phyloP scores from a whole-genome alignment of 805 yeast genomes.

The Cyberlindnera amylophila region DNA sequence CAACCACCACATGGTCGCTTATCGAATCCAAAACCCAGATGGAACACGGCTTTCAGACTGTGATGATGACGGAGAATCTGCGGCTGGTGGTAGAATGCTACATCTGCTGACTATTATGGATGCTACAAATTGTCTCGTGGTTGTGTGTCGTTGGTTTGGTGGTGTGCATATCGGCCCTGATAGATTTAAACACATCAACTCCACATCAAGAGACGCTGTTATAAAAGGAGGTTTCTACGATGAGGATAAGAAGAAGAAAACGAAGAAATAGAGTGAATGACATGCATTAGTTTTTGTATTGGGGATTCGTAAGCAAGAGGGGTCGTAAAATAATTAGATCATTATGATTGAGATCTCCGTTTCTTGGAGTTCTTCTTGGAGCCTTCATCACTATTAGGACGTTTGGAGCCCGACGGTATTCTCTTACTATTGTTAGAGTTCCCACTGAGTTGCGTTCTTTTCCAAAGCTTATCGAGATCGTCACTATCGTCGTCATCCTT shows the following conservation, averaged over 20 bases:
- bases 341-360: slow-evolving; percentile 18
- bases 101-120: slow-evolving; percentile 75
- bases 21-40: slow-evolving; percentile 56
- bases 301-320: not conserved
- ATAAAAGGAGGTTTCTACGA: slow-evolving; percentile 51
- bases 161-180: slow-evolving; percentile 92
- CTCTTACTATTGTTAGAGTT: slow-evolving; percentile 4
- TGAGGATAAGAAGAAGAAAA: slow-evolving; percentile 22
- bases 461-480: slow-evolving; percentile 24
- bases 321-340: not conserved
- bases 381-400: slow-evolving; percentile 12
- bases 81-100: slow-evolving; percentile 86
- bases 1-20: slow-evolving; percentile 80
- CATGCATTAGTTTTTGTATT: not conserved
- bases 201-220: slow-evolving; percentile 83
- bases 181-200: slow-evolving; percentile 88
- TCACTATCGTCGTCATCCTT: slow-evolving; percentile 4
- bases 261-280: slow-evolving; percentile 29
- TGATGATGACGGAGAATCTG: slow-evolving; percentile 97
- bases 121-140: slow-evolving; percentile 77
- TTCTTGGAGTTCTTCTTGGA: slow-evolving; percentile 19
- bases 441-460: slow-evolving; percentile 21
- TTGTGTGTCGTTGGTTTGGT: slow-evolving; percentile 84
- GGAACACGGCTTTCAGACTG: slow-evolving; percentile 73
- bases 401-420: slow-evolving; percentile 12